Evolutionary conservation across 768 basidiomycete species (phyloP).

Genomic region (Phylloporus sp.): DNA sequence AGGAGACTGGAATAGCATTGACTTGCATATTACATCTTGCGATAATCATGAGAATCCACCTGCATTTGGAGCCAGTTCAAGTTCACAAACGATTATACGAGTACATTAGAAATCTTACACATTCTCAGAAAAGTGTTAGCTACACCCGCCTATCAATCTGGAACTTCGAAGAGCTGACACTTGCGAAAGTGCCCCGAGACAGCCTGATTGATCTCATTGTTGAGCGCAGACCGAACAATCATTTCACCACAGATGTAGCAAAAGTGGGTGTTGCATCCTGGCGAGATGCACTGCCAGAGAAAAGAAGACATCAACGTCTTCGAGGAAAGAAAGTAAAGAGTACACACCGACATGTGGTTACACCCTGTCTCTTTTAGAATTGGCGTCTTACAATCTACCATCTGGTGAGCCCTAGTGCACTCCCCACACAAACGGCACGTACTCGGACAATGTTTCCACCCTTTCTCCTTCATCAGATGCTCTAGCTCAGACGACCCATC

Average conservation of each 20-base stretch:
- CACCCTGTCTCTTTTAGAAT: constrained; percentile 52
- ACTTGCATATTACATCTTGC: too few relatives aligned
- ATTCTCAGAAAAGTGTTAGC: too few relatives aligned
- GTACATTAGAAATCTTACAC: too few relatives aligned
- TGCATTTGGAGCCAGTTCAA: too few relatives aligned
- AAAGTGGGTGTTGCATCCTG: constrained; percentile 60
- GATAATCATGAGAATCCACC: too few relatives aligned
- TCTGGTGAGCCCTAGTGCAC: background rate
- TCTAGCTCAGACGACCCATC: constrained; percentile 55
- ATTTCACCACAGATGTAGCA: constrained; percentile 49
- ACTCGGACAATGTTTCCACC: constrained; percentile 67
- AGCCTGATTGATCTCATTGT: constrained; percentile 28
- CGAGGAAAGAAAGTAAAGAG: background rate
- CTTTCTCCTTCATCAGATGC: constrained; percentile 46
- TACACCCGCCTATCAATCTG: constrained; percentile 10
- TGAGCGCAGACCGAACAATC: constrained; percentile 41
- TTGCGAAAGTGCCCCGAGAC: constrained; percentile 32
- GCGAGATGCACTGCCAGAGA: constrained; percentile 44
- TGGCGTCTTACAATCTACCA: constrained; percentile 43
- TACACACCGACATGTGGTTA: constrained; percentile 52
- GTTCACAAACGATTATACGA: too few relatives aligned
- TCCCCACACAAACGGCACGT: constrained; percentile 7
- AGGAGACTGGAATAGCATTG: too few relatives aligned
- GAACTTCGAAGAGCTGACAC: constrained; percentile 37
- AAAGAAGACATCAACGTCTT: background rate